Evolutionary conservation across 2,329 filamentous ascomycete species (phyloP).

Genomic region (Leptographium galeiforme): DNA sequence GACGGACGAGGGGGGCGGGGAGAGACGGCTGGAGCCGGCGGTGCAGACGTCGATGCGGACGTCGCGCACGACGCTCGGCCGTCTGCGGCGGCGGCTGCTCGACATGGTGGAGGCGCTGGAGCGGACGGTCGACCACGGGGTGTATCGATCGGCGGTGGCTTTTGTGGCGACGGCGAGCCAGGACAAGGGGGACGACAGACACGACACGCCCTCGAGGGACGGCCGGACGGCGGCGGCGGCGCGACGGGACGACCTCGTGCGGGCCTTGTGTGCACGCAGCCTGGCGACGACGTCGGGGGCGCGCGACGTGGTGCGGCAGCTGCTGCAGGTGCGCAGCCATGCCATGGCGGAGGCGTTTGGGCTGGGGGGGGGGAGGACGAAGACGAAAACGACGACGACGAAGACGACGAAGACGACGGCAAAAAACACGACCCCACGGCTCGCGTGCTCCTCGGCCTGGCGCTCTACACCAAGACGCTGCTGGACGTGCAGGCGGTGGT

Average conservation of each 20-base stretch:
- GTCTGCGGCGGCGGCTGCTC: slow-evolving; percentile 46
- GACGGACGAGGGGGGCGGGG: neutral
- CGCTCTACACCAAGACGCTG: slow-evolving; percentile 63
- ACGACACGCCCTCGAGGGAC: neutral
- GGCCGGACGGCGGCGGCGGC: neutral
- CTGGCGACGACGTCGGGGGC: slow-evolving; percentile 69
- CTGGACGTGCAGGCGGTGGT: slow-evolving; percentile 56
- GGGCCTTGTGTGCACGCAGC: slow-evolving; percentile 69
- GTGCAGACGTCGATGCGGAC: slow-evolving; percentile 12
- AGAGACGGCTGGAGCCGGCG: slow-evolving; percentile 15
- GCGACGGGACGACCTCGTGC: slow-evolving; percentile 41
- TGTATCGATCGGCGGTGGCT: neutral
- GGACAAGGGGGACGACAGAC: neutral
- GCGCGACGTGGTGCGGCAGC: slow-evolving; percentile 64
- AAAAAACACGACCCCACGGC: slow-evolving; percentile 15
- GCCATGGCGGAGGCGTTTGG: slow-evolving; percentile 53
- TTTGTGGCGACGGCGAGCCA: neutral
- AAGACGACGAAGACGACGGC: neutral
- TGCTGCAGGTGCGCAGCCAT: slow-evolving; percentile 58
- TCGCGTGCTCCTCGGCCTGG: slow-evolving; percentile 50
- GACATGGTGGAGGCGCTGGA: slow-evolving; percentile 50
- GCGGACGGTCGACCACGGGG: slow-evolving; percentile 1
- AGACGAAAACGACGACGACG: slow-evolving; percentile 6
- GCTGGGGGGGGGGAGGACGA: slow-evolving; percentile 25
- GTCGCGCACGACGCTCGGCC: slow-evolving; percentile 44